Base-by-base conservation (phyloP, 805 yeast species). In the Ogataea minuta region DNA sequence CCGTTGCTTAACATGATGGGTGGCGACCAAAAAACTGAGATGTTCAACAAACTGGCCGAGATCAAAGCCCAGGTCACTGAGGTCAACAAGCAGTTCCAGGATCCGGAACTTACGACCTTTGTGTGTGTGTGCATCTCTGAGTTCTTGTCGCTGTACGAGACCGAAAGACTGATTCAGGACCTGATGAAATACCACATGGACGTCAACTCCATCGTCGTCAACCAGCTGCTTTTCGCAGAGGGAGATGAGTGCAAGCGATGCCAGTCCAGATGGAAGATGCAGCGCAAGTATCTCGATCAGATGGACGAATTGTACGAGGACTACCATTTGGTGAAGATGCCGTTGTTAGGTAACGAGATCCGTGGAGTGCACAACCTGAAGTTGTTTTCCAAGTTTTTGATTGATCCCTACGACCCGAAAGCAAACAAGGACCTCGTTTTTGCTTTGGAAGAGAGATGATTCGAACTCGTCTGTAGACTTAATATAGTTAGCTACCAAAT, bases 111-210 rank as follows among this genome's bases (percentile, higher is more conserved):
- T 57, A 93, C 99, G 13, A 93, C 99, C 0, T 85, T 85, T 56
- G 85, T 93, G 23, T 93, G 97, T 67, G 99, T 93, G 30, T 93
- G 99, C 67, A 93, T 93, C 50, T 88, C 97, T 34, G 99, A 93
- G 68, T 93, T 93, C 66, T 73, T 93, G 59, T 90, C 98, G 2
- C 71, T 93, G 33, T 93, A 93, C 64, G 99, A 93, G 66, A 91
- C 98, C 13, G 99, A 93, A 68, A 81, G 99, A 68, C 78, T 93
- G 81, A 86, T 93, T 52, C 99, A 93, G 69, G 99, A 93, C 63
- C 77, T 93, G 62, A 84, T 89, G 66, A 80, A 91, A 39, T 93
- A 87, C 66, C 85, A 89, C 50, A 93, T 93, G 83, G 99, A 93
- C 64, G 96, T 95, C 47, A 91, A 89, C 64, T 84, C 96, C 26